These are phyloP conservation scores for Sextonia rubra DNA, from an alignment of 164 flowering plant species.

Conservation along the genomic window DNA sequence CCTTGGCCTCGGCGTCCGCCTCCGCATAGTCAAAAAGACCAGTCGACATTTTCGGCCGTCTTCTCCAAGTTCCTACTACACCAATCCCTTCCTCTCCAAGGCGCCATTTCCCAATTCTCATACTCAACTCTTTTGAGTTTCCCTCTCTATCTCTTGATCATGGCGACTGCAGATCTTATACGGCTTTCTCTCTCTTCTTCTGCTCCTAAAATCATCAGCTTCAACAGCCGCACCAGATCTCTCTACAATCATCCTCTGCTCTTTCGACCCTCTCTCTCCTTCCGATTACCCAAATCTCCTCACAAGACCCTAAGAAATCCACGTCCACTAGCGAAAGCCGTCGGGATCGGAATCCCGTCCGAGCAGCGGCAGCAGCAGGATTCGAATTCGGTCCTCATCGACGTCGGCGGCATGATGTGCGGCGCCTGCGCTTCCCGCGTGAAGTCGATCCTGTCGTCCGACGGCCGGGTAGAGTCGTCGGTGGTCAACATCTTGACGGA, in stretches of 20 bases:
- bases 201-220: constrained; percentile 21
- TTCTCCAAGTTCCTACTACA: neutral
- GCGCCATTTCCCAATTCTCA: neutral
- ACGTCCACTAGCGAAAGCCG: constrained; percentile 29
- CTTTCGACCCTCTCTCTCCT: constrained; percentile 12
- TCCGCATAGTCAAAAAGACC: neutral
- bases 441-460: constrained; percentile 59
- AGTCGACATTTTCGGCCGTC: neutral
- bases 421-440: constrained; percentile 92
- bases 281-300: constrained; percentile 5
- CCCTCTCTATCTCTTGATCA: constrained; percentile 9
- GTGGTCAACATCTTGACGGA: constrained; percentile 88
- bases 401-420: constrained; percentile 95
- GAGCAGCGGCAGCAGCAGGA: constrained; percentile 9
- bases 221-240: constrained; percentile 7
- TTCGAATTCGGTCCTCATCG: constrained; percentile 53
- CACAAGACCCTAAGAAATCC: neutral
- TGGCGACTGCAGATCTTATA: constrained; percentile 29
- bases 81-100: neutral
- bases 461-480: constrained; percentile 76
- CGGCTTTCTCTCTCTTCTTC: constrained; percentile 27
- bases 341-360: constrained; percentile 19
- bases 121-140: neutral
- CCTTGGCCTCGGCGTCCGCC: too few species aligned
- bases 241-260: neutral